Evolutionary conservation across 2,329 filamentous ascomycete species (phyloP), one percentile per base, ranked within the genome.

Genomic region (Chlorencoelia australis): DNA sequence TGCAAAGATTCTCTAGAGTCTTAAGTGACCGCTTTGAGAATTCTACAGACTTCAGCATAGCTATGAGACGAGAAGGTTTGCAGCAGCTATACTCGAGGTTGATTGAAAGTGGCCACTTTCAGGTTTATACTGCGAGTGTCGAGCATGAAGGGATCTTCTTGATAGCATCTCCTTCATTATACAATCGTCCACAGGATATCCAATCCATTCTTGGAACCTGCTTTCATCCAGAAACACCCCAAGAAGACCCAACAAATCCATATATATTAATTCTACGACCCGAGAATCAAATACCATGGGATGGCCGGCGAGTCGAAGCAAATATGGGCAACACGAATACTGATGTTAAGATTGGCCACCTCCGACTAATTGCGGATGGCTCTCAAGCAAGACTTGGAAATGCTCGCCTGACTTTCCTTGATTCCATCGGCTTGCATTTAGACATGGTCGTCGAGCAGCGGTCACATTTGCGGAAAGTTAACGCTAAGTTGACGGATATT

Each of bases 1-100:
- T 98, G 45, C 94, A 96, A 57, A 84, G 91, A 42, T 96, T 96
- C 61, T 91, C 85, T 13, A 76, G 87, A 47, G 85, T 94, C 56
- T 62, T 98, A 37, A 88, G 83, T 50, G 84, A 94, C 55, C 79
- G 89, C 40, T 98, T 98, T 53, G 91, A 98, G 59, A 96, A 98
- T 54, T 84, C 85, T 4, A 94, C 87, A 7, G 91, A 98, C 59
- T 94, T 91, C 60, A 94, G 84, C 58, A 82, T 96, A 53, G 79
- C 82, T 22, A 71, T 87, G 37, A 65, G 73, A 29, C 69, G 73
- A 7, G 76, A 83, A 20, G 72, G 74, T 42, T 68, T 93, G 42
- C 77, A 79, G 41, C 76, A 82, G 24, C 72, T 98, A 18, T 82
- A 88, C 46, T 83, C 93, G 48, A 75, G 84, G 16, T 69, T 98